A percentile compares a stretch with the other conserved stretches of the same genome.
Evolutionary conservation across 805 yeast species (phyloP).

Genomic region (Komagataella ulmi): DNA sequence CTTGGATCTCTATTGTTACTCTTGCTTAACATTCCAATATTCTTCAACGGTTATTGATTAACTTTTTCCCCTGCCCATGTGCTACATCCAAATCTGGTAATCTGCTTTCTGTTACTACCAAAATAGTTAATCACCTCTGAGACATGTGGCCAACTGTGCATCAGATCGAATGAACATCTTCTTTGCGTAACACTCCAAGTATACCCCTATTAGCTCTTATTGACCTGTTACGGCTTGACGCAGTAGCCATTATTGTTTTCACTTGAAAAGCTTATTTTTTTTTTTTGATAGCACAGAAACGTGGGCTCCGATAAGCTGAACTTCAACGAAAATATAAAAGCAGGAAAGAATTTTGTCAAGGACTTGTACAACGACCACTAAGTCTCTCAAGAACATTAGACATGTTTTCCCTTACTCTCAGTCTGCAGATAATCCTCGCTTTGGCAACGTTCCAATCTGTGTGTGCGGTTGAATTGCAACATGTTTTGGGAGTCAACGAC

Average conservation of each 20-base stretch:
- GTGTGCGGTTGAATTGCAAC: neutral
- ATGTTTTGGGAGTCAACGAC: neutral
- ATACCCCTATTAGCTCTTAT: neutral
- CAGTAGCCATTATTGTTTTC: neutral
- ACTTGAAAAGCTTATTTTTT: neutral
- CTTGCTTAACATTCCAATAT: neutral
- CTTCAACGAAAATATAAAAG: neutral
- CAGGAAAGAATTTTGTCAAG: neutral
- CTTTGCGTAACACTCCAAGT: neutral
- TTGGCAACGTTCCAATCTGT: neutral
- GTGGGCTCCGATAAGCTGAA: neutral
- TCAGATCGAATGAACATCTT: neutral
- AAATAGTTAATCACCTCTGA: neutral
- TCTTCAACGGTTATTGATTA: neutral
- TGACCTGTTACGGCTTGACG: neutral
- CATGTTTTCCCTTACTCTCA: neutral
- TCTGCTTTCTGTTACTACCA: neutral
- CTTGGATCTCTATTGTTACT: neutral
- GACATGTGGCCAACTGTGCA: neutral
- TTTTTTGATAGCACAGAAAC: neutral
- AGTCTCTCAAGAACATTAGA: too few relatives aligned
- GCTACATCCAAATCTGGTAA: neutral
- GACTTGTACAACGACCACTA: neutral
- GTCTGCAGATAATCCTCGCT: neutral
- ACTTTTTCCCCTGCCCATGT: neutral